Base-by-base conservation (phyloP, 2,329 filamentous ascomycete genomes). In the Coleophoma eucalyptorum region DNA sequence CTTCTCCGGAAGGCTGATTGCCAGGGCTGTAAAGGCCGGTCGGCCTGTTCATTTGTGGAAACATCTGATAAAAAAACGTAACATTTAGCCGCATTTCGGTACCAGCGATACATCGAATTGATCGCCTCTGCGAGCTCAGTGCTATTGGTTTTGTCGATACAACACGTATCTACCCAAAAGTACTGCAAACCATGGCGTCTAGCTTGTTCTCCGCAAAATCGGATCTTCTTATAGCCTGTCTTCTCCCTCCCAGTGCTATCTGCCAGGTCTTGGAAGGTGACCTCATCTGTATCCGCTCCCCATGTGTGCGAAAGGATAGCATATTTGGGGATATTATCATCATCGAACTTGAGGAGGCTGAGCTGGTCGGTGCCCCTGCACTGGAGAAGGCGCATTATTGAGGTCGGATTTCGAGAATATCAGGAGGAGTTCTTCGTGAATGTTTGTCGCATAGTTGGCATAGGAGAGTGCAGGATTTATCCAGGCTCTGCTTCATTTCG, bases 231-330 rank as follows among this genome's bases (percentile, higher is more conserved):
- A 48, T 52, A 54, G 42, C 51, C 51, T 48, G 54, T 34, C 47
- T 55, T 57, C 13, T 26, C 37, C 21, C 40, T 41, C 10, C 46
- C 20, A 16, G 20, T 43, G 3, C 43, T 32, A 3, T 52, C 32
- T 45, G 6, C 40, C 44, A 58, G 15, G 32, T 58, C 47, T 13
- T 51, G 16, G 15, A 46, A 55, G 15, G 54, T 56, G 19, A 52
- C 49, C 51, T 56, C 51, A n/a, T 55, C 50, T 26, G 3, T 26
- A 6, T 26, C 26, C 15, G 8, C 32, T 52, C 40, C 56, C 52
- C 56, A 62, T 48, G 48, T 61, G 49, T 60, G 55, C 15, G 55
- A 58, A 40, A 60, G 58, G 35, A 59, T 62, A 10, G 57, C 57
- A 55, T 59, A 62, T 26, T 5, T 6, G 15, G 46, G 37, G 15